Conservation (phyloP, 2,329 filamentous ascomycete genomes). For the Orbilia quercus region DNA sequence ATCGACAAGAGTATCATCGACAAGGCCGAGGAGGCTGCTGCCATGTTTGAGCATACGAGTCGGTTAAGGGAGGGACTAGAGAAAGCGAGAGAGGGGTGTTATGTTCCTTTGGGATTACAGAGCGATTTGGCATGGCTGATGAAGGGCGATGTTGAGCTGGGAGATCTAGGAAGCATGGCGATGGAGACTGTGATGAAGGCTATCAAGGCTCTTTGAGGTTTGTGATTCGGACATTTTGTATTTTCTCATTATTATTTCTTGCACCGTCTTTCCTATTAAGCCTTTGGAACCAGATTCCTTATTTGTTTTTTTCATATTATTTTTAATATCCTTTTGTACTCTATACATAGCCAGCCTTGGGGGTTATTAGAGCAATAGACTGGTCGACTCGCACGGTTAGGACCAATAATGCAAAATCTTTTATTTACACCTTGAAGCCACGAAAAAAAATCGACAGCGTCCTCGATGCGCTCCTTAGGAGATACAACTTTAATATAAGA, state of each 20-base stretch:
- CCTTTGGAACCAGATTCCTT: constrained; percentile 31
- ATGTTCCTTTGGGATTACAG: constrained; percentile 84
- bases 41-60: constrained; percentile 94
- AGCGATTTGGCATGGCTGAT: constrained; percentile 87
- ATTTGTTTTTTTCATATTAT: constrained; percentile 12
- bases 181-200: constrained; percentile 72
- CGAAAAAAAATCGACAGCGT: too few relatives aligned
- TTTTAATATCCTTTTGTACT: constrained; percentile 36
- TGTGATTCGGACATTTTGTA: neutral
- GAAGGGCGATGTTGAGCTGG: constrained; percentile 66
- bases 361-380: constrained; percentile 48
- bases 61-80: constrained; percentile 88
- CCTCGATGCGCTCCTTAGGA: too few relatives aligned
- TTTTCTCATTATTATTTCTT: neutral
- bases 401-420: constrained; percentile 21
- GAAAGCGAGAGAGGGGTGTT: constrained; percentile 79
- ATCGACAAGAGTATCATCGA: constrained; percentile 85
- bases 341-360: constrained; percentile 42
- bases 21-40: constrained; percentile 85
- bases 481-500: too few relatives aligned
- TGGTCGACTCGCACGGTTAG: constrained; percentile 2
- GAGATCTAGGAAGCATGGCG: constrained; percentile 64
- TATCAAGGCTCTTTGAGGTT: constrained; percentile 69
- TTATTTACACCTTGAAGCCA: constrained; percentile 18
- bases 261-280: constrained; percentile 30